Evolutionary conservation across 2,329 filamentous ascomycete genomes (phyloP).

Genomic region (Trichoderma atroviride): DNA sequence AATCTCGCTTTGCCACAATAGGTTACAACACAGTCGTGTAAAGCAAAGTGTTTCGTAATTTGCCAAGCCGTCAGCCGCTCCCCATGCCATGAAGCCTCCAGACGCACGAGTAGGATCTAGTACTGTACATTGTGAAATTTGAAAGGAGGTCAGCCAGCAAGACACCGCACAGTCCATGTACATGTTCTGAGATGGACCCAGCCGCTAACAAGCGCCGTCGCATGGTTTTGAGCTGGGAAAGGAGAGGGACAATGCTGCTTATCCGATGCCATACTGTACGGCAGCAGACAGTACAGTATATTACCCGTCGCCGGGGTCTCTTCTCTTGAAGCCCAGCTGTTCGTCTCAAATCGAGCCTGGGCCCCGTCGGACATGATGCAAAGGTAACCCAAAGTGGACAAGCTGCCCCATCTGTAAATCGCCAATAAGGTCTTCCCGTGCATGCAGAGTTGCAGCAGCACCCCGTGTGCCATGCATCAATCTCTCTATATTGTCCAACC

Average conservation of each 20-base stretch:
- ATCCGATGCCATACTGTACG: background rate
- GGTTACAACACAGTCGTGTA: background rate
- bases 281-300: conserved; percentile 1
- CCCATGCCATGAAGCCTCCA: background rate
- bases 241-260: conserved; percentile 4
- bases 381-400: conserved; percentile 9
- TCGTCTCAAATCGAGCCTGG: conserved; percentile 8
- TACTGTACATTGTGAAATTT: background rate
- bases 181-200: background rate
- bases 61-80: background rate
- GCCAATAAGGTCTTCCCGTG: conserved; percentile 11
- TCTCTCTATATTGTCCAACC: conserved; percentile 9
- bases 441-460: conserved; percentile 12
- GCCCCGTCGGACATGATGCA: conserved; percentile 1
- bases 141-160: background rate
- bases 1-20: background rate
- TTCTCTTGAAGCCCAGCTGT: conserved; percentile 10
- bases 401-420: background rate
- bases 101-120: background rate
- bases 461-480: conserved; percentile 3
- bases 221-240: background rate
- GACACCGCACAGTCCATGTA: background rate
- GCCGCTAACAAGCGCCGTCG: conserved; percentile 2
- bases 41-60: background rate
- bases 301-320: background rate